Evolutionary conservation across 1,139 yeast genomes (phyloP), one percentile per base, ranked within the genome.

Genomic region (Debaryomyces nepalensis): DNA sequence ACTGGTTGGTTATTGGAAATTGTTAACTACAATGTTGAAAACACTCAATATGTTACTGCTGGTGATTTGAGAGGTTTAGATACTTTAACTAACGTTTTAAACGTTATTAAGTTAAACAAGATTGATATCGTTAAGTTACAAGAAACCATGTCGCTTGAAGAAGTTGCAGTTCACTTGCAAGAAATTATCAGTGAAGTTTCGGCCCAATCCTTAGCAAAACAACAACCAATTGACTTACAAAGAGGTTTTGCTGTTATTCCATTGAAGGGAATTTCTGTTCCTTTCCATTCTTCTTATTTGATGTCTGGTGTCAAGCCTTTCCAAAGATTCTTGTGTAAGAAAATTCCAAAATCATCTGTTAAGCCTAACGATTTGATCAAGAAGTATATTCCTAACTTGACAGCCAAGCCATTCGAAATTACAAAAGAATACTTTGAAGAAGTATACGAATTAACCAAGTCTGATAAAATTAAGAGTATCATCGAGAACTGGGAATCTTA

Each of bases 221-320:
- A 95, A 43, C 98, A 91, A 75, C 98, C 98, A 57, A 88, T 93
- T 64, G 96, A 91, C 43, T 79, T 95, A 61, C 95, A 93, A 73
- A 86, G 99, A 74, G 99, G 99, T 29, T 93, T 87, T 58, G 98
- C 99, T 37, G 95, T 95, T 59, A 93, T 93, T 57, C 99, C 99
- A 65, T 82, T 93, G 67, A 91, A 87, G 79, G 99, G 99, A 57
- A 93, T 93, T 55, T 89, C 97, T 20, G 99, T 93, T 61, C 99
- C 99, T 49, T 93, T 93, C 97, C 99, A 95, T 73, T 90, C 97
- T 33, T 86, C 96, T 26, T 93, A 95, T 75, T 80, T 93, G 75
- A 87, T 93, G 79, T 87, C 95, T 49, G 99, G 99, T 71, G 99
- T 93, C 50, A 91, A 90, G 72, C 99, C 99, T 58, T 93, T 93